Base-by-base conservation (phyloP, 306 rosid genomes). In the Vigna mungo region DNA sequence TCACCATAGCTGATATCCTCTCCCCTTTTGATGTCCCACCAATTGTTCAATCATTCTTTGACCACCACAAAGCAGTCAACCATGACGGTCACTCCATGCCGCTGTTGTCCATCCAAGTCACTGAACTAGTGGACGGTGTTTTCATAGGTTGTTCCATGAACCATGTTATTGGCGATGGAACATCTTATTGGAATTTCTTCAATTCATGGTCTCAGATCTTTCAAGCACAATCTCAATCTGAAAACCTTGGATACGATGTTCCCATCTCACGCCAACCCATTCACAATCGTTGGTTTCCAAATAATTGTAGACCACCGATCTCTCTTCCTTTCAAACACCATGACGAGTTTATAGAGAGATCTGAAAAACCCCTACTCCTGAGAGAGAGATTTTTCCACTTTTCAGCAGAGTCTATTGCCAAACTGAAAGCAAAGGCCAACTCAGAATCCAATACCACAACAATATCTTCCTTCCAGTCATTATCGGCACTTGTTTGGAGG, bases 371-470 rank as follows among this genome's bases (percentile, higher is more conserved):
- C 0, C 1, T 14, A 0, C 1, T 11, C 1, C 78, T 92, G 2
- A 72, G 90, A 16, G 91, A 86, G 86, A 86, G 86, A 65, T 20
- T 89, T 14, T 88, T 89, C 69, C 93, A 84, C 43, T 86, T 89
- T 47, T 60, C 92, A 6, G 71, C 86, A 1, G 87, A 88, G 51
- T 78, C 90, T 4, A 60, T 84, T 17, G 89, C 90, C 0, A 85
- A 80, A 39, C 75, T 92, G 6, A 92, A 92, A 84, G 84, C 88
- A 18, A 80, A 81, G 55, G 91, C 90, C 9, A 92, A 92, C 20
- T 15, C 47, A 8, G 88, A 88, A 20, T 71, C 43, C 6, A 66
- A 64, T 11, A 74, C 81, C 21, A 41, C n/a, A 23, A 54, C 18
- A 41, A 86, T 89, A 25, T 88, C 93, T 8, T 82, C 95, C 3